Base-by-base conservation (phyloP, 352 stramenopile species). In the Pythium rishiriense region DNA sequence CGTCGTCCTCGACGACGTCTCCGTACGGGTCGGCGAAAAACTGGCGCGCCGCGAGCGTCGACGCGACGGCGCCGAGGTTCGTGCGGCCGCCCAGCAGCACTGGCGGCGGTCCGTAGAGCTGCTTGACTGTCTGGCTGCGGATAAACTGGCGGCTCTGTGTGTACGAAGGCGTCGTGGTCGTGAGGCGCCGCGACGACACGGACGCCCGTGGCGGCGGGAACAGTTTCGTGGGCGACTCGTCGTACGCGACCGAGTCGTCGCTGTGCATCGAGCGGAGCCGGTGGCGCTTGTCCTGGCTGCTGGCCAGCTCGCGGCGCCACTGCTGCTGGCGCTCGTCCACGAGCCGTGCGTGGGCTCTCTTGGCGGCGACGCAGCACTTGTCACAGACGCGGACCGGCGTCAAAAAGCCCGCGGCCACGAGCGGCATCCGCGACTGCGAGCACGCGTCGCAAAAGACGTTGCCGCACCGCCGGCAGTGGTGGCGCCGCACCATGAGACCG, bases 361-460 rank as follows among this genome's bases (percentile, higher is more conserved):
- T 87, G 19, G 84, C 84, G 1, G 84, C 86, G 10, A 87, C 66
- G 19, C 72, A 88, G 66, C 86, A 95, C 54, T 90, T 91, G 22
- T 81, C 81, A 56, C 86, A 95, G n/a, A 95, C 86, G 14, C 86
- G 71, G 9, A 94, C 86, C 14, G 86, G 86, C 6, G 76, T 79
- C 55, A 81, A 74, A 68, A 92, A 90, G 2, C 80, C 83, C 0
- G 83, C 79, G 2, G 79, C 70, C 1, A 91, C 74, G 26, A 96
- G 64, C 24, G 87, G 80, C 62, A 96, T 94, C n/a, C 90, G 69
- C 7, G 76, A 66, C 5, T 85, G 91, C 8, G 85, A 87, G 66
- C 93, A 98, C 15, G 80, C 70, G 50, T 96, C 87, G 69, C 93
- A 97, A 65, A 97, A 97, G 10, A 97, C 78, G 42, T 91, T 90